Evolutionary conservation across 768 basidiomycete genomes (phyloP).

Genomic region (Termitomyces sp.): DNA sequence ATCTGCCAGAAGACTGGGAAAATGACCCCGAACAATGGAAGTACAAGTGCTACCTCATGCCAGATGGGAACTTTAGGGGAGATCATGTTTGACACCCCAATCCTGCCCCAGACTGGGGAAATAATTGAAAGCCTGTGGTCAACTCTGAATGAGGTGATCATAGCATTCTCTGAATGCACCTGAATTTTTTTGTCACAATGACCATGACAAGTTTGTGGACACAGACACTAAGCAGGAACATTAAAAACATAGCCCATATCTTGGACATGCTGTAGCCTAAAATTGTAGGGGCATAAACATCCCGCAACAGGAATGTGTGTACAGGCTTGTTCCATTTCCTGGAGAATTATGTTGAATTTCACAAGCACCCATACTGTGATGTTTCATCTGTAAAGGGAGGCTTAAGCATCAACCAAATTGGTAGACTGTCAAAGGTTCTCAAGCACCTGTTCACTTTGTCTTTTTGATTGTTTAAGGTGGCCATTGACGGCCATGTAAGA

Average conservation of each 20-base stretch:
- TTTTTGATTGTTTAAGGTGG: conserved; percentile 56
- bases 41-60: no score
- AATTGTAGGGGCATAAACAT: conserved; percentile 92
- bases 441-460: conserved; percentile 43
- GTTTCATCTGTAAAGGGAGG: not conserved
- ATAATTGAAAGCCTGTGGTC: no score
- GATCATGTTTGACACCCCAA: no score
- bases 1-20: no score
- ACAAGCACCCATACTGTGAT: conserved; percentile 36
- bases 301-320: conserved; percentile 87
- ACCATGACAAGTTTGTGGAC: conserved; percentile 97
- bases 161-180: conserved; percentile 52
- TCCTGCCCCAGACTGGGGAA: no score
- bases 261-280: conserved; percentile 71
- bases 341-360: conserved; percentile 97
- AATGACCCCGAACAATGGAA: no score
- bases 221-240: conserved; percentile 86
- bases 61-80: no score
- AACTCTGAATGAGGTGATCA: no score
- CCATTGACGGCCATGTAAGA: conserved; percentile 91
- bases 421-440: conserved; percentile 44
- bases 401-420: conserved; percentile 49
- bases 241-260: conserved; percentile 83
- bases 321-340: conserved; percentile 99
- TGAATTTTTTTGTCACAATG: conserved; percentile 88